These are phyloP conservation scores for Annulohypoxylon nitens DNA, from an alignment of 495 filamentous ascomycete species.

Conservation along the genomic window DNA sequence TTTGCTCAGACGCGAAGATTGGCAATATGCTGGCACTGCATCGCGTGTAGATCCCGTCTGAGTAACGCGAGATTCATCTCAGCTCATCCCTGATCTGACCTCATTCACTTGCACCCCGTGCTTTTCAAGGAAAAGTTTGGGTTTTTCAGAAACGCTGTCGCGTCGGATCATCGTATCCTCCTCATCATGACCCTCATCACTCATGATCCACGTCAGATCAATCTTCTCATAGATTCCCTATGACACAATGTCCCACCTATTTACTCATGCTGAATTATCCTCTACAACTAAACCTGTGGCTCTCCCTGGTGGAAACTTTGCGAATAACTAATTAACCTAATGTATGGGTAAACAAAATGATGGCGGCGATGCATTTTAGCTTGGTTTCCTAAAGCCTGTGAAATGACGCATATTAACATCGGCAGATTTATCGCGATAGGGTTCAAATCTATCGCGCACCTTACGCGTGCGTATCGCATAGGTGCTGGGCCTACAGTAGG, in stretches of 20 bases:
- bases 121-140: conserved; percentile 22
- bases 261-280: background rate
- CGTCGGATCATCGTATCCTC: background rate
- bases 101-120: conserved; percentile 20
- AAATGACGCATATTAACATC: conserved; percentile 23
- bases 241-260: conserved; percentile 8
- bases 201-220: conserved; percentile 25
- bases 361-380: conserved; percentile 33
- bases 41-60: conserved; percentile 23
- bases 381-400: conserved; percentile 4
- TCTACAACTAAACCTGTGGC: background rate
- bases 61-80: conserved; percentile 30
- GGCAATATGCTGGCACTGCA: background rate
- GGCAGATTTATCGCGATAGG: conserved; percentile 24
- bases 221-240: conserved; percentile 15
- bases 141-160: conserved; percentile 3
- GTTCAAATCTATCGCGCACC: conserved; percentile 15
- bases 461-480: conserved; percentile 24
- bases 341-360: conserved; percentile 18
- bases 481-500: conserved; percentile 38
- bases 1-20: conserved; percentile 15
- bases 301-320: background rate
- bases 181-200: conserved; percentile 11
- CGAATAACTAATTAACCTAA: background rate
- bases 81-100: conserved; percentile 14